Evolutionary conservation across 2,329 filamentous ascomycete species (phyloP), one percentile per base, ranked within the genome.

Genomic region (Trichoderma sp.): DNA sequence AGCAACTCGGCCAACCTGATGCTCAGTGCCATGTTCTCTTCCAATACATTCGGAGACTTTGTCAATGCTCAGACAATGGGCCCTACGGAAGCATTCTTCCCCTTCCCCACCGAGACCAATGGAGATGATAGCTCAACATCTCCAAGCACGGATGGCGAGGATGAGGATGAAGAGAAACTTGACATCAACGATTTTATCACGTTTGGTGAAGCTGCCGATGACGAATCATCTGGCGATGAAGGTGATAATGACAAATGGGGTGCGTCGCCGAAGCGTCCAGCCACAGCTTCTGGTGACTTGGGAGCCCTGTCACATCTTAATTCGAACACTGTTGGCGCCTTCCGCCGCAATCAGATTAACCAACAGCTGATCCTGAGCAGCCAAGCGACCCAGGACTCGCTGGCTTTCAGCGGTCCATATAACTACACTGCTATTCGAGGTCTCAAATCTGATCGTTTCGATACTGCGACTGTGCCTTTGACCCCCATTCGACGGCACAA

Each of bases 51-150:
- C 73, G 85, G 84, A 53, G 85, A 87, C 74, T 85, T 85, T 69
- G 81, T 88, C 78, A 86, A 86, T 72, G 88, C 87, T 5, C 89
- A 92, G 75, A 85, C 88, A n/a, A 84, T 92, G 75, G 91, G 91
- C 0, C 90, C 91, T 2, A 85, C 89, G 0, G 91, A 94, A 79
- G 91, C 91, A 8, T 94, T 93, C 78, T 94, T 92, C 74, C 88
- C 91, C 5, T 89, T 90, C 66, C 84, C 85, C 13, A 86, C 87
- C 14, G 89, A 92, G 71, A 85, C 86, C 65, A 85, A 86, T 58
- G 81, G 82, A 47, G 85, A 86, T 40, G 85, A 86, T 56, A 84
- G 81, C 72, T 83, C 80, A 73, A 72, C 75, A 14, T 73, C 73
- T 10, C 74, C 76, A 27, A 81, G 79, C 59, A 66, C 76, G 29